Evolutionary conservation across 1,139 yeast species (phyloP).

Genomic region (Hansenula lynferdii): DNA sequence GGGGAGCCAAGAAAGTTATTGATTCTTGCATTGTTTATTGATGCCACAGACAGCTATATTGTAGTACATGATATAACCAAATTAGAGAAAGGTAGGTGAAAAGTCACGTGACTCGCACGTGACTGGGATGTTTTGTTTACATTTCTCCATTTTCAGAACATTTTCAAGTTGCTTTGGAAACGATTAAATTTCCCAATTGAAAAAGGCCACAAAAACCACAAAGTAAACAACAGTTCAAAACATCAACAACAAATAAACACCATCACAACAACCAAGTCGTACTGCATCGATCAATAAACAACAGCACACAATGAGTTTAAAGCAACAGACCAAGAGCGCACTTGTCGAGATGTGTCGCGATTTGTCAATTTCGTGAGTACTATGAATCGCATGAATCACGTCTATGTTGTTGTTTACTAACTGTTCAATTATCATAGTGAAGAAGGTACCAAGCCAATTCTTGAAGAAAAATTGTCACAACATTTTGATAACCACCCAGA

Average conservation of each 20-base stretch:
- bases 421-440: slow-evolving; percentile 15
- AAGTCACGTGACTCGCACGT: background rate
- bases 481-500: slow-evolving; percentile 26
- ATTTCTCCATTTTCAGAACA: background rate
- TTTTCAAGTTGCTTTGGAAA: background rate
- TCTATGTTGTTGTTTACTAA: background rate
- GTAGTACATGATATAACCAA: too few species aligned
- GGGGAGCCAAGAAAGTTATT: too few species aligned
- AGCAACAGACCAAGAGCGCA: slow-evolving; percentile 29
- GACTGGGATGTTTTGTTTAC: background rate
- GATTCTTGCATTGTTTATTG: too few species aligned
- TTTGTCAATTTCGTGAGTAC: slow-evolving; percentile 28
- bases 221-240: slow-evolving; percentile 1
- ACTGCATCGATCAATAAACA: background rate
- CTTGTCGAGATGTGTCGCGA: slow-evolving; percentile 30
- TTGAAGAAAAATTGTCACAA: slow-evolving; percentile 23
- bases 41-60: too few species aligned
- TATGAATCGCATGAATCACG: background rate
- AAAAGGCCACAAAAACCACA: slow-evolving; percentile 2
- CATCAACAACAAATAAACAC: slow-evolving; percentile 3
- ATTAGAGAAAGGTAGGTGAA: too few species aligned
- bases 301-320: slow-evolving; percentile 23
- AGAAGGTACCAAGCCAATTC: slow-evolving; percentile 23
- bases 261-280: background rate
- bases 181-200: background rate